A percentile compares a stretch with the other conserved stretches of the same genome.
phyloP scores from a whole-genome alignment of 768 basidiomycete species.

The Phylloporus scabripes region DNA sequence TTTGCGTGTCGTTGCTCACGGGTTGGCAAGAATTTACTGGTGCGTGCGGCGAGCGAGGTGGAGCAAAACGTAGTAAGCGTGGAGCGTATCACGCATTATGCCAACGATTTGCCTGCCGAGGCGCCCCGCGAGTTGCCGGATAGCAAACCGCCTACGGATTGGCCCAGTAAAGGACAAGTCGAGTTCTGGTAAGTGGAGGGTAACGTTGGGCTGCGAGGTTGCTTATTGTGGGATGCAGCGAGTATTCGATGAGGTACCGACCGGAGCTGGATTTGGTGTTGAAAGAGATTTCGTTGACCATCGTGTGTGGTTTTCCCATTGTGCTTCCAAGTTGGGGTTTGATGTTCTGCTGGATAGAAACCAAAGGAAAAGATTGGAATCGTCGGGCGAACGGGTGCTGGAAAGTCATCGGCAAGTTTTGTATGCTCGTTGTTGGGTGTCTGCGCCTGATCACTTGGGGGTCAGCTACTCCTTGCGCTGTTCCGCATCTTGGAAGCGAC shows the following conservation, averaged over 20 bases:
- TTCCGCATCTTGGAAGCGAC: constrained; percentile 75
- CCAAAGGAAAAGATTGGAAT: constrained; percentile 88
- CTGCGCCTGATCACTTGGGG: not conserved
- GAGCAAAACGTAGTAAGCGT: constrained; percentile 90
- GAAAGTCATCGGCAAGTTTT: constrained; percentile 63
- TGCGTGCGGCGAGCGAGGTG: constrained; percentile 79
- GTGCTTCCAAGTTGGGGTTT: not conserved
- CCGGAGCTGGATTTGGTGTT: constrained; percentile 75
- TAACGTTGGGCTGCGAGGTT: not conserved
- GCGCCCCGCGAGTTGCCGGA: constrained; percentile 67
- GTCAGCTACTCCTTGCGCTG: constrained; percentile 58
- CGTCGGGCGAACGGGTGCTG: constrained; percentile 75
- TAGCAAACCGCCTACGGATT: constrained; percentile 45
- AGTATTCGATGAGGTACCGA: constrained; percentile 76
- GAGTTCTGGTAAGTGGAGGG: constrained; percentile 57
- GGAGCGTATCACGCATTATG: constrained; percentile 83
- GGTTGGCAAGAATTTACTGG: constrained; percentile 64
- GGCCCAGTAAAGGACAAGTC: constrained; percentile 73
- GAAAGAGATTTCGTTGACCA: constrained; percentile 63
- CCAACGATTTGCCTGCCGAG: constrained; percentile 61
- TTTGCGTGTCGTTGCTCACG: not conserved
- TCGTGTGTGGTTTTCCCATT: constrained; percentile 39
- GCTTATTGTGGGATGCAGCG: constrained; percentile 30
- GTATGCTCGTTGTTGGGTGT: not conserved
- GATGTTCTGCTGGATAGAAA: constrained; percentile 39